phyloP scores from a whole-genome alignment of 345 rosid genomes.

The Cardamine occulta region DNA sequence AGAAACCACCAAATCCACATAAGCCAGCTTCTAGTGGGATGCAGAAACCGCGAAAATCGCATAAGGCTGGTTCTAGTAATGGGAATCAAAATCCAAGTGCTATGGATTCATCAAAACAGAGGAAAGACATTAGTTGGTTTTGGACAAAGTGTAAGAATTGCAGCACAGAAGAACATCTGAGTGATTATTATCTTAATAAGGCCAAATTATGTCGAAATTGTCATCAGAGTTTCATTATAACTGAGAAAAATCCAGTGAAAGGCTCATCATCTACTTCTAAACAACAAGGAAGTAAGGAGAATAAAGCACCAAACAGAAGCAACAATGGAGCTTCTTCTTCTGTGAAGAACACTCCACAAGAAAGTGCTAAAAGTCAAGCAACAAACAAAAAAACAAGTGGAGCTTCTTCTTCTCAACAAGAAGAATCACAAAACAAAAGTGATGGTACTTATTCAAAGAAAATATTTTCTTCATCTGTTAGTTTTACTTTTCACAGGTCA shows the following conservation, averaged over 20 bases:
- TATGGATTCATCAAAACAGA: slow-evolving; percentile 32
- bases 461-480: background rate
- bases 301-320: slow-evolving; percentile 24
- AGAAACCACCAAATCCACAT: background rate
- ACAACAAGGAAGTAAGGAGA: background rate
- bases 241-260: slow-evolving; percentile 38
- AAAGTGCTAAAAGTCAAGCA: background rate
- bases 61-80: too few relatives aligned
- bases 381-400: background rate
- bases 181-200: slow-evolving; percentile 56
- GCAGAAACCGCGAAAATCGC: background rate
- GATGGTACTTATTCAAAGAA: background rate
- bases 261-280: background rate
- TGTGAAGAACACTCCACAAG: background rate
- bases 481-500: background rate
- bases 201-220: slow-evolving; percentile 69
- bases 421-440: background rate
- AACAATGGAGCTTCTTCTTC: slow-evolving; percentile 12
- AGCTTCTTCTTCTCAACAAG: background rate
- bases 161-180: slow-evolving; percentile 64
- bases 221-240: slow-evolving; percentile 58
- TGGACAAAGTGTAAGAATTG: slow-evolving; percentile 77
- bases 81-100: too few relatives aligned
- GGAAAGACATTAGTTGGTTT: slow-evolving; percentile 33
- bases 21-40: background rate